Evolutionary conservation across 495 filamentous ascomycete genomes (phyloP), one percentile per base, ranked within the genome.

Genomic region (Mycothermus thermophilus): DNA sequence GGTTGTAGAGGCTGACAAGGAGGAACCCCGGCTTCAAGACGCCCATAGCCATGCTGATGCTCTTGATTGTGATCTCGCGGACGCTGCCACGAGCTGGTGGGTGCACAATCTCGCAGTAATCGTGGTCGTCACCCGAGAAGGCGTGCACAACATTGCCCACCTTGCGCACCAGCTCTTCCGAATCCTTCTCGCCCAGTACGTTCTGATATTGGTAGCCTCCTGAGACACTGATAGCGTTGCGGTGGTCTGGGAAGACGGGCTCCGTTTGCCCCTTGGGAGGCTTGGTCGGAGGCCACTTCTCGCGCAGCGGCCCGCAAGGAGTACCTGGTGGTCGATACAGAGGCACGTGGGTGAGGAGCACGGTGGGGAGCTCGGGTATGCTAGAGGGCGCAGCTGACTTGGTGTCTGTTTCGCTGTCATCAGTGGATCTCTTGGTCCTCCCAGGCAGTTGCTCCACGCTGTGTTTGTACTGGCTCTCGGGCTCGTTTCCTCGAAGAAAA

Each of bases 41-140:
- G n/a, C 92, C 88, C 90, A 96, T 96, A 5, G 85, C 83, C 84
- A 84, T 93, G 42, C 75, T 85, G 25, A 93, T 65, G 43, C 75
- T 82, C 58, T 99, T 99, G 37, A 96, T 85, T 0, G 92, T 96
- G 43, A 95, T 87, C 47, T 99, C 92, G 17, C 66, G 71, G 1
- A 88, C 78, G 27, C 69, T 71, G 5, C 64, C 64, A 38, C 71
- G 67, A 12, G 69, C 58, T 8, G 65, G 71, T 38, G 76, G 67
- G 51, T 99, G 92, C 2, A 71, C 58, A 16, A 96, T 57, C 36
- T 94, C 86, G 58, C 92, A 99, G 59, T 96, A 93, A 56, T 99
- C 92, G 57, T 99, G 92, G 55, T 99, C 92, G 47, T 99, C 92
- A 2, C 92, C 92, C 1, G 85, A 93, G 52, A 95, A 96, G 26